Conservation (phyloP, 352 stramenopile species). For the Thraustochytrium sp. region DNA sequence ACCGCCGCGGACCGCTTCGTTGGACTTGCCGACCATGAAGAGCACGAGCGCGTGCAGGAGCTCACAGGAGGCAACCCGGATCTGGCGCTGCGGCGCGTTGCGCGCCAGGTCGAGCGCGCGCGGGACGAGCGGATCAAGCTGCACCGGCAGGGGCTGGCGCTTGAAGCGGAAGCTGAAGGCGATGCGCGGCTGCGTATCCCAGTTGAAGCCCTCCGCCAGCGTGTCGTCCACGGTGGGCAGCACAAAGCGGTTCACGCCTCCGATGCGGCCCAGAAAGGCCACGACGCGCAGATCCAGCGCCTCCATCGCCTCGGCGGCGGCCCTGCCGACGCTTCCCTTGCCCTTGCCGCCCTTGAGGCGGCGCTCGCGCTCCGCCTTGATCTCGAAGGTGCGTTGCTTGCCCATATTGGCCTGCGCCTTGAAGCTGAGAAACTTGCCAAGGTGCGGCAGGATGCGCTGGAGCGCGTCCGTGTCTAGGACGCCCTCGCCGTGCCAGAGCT, state of each 20-base stretch:
- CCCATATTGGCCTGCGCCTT: not conserved
- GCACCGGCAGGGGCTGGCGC: not conserved
- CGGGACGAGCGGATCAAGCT: not conserved
- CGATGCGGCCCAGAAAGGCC: slow-evolving; percentile 27
- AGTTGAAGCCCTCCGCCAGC: not conserved
- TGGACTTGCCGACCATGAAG: slow-evolving; percentile 47
- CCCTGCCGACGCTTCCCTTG: not conserved
- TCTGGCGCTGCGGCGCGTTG: slow-evolving; percentile 25
- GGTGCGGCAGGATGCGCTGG: not conserved
- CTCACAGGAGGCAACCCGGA: slow-evolving; percentile 50
- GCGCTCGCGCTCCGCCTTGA: not conserved
- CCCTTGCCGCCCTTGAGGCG: slow-evolving; percentile 16
- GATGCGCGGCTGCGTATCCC: not conserved
- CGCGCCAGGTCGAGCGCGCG: slow-evolving; percentile 7
- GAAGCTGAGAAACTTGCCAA: slow-evolving; percentile 9
- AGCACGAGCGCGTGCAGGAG: slow-evolving; percentile 50
- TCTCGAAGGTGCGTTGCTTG: not conserved
- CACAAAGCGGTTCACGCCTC: slow-evolving; percentile 18
- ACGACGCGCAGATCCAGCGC: slow-evolving; percentile 12
- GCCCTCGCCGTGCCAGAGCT: not conserved
- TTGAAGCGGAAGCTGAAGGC: not conserved
- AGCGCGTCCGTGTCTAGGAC: not conserved
- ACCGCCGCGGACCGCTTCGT: not conserved
- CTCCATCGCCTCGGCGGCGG: not conserved
- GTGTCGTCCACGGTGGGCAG: not conserved